Percentiles rank a stretch among this genome's conserved stretches.
Evolutionary conservation across 805 yeast species (phyloP).

Genomic region (Candida khao-thaluensis): DNA sequence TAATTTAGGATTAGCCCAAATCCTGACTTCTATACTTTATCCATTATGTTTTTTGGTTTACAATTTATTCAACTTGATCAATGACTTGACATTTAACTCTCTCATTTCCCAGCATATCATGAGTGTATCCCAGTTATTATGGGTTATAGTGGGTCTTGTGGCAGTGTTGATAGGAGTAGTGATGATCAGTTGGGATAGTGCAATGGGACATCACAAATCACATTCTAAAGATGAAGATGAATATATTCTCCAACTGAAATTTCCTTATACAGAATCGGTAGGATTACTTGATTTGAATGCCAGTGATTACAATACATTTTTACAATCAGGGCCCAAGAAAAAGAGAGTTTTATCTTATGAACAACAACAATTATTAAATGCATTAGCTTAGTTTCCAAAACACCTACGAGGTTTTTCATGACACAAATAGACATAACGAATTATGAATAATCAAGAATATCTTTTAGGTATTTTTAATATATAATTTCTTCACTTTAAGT

Average conservation of each 20-base stretch:
- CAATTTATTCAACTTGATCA: constrained; percentile 58
- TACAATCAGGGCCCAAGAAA: background rate
- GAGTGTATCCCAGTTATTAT: constrained; percentile 48
- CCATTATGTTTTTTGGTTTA: constrained; percentile 85
- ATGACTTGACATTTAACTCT: constrained; percentile 57
- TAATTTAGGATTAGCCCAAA: constrained; percentile 67
- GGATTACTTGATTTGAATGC: background rate
- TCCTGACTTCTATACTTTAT: constrained; percentile 75
- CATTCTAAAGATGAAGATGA: constrained; percentile 13
- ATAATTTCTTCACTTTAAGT: no score
- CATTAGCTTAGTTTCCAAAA: background rate
- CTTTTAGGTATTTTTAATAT: no score
- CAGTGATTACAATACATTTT: background rate
- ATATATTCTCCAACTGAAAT: constrained; percentile 15
- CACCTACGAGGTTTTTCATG: no score
- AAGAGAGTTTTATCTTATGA: constrained; percentile 17
- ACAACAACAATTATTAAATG: constrained; percentile 4
- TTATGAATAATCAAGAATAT: no score
- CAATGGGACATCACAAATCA: constrained; percentile 17
- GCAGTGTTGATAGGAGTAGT: constrained; percentile 69
- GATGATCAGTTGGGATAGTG: constrained; percentile 55
- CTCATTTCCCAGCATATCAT: constrained; percentile 45
- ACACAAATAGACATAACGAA: no score
- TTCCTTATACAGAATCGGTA: constrained; percentile 14
- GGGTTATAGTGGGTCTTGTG: constrained; percentile 45